These are phyloP conservation scores for Phanerochaete carnosa DNA, from an alignment of 768 basidiomycete genomes.

Conservation along the genomic window DNA sequence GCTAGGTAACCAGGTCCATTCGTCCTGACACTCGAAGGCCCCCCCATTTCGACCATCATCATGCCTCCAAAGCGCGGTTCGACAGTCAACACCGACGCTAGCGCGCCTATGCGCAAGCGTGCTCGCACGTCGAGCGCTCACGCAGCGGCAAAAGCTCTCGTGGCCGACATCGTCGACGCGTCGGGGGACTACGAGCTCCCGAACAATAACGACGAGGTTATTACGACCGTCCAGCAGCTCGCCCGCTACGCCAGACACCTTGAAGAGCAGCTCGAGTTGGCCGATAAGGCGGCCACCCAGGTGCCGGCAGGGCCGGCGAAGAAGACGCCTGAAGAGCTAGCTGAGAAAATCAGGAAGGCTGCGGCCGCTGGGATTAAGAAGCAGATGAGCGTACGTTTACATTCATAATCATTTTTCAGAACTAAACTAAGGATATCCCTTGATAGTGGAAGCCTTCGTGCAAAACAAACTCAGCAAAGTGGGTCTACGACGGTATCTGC, in stretches of 20 bases:
- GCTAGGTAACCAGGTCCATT: neutral
- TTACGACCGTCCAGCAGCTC: constrained; percentile 27
- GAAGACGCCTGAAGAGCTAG: constrained; percentile 37
- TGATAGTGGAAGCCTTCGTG: constrained; percentile 51
- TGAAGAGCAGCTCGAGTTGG: constrained; percentile 17
- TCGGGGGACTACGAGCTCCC: constrained; percentile 33
- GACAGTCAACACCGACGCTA: constrained; percentile 20
- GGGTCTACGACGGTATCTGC: constrained; percentile 52
- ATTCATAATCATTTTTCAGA: no score
- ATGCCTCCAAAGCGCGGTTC: constrained; percentile 35
- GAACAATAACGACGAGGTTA: constrained; percentile 29
- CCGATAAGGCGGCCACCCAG: constrained; percentile 1
- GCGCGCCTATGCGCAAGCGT: constrained; percentile 27
- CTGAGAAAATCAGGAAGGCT: constrained; percentile 41
- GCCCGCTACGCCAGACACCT: constrained; percentile 32
- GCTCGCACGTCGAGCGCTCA: constrained; percentile 22
- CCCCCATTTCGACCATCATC: neutral
- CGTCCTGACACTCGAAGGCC: neutral
- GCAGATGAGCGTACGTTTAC: constrained; percentile 40
- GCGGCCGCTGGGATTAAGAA: constrained; percentile 48
- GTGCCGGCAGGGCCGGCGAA: constrained; percentile 14
- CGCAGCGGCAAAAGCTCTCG: constrained; percentile 32
- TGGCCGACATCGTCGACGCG: constrained; percentile 37
- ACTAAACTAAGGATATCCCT: no score
- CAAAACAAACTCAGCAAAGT: constrained; percentile 43